Percentiles rank a stretch among this genome's conserved stretches.
These are phyloP conservation scores for Mortierella sp. DNA, from an alignment of 371 early-diverging fungal species.

Conservation along the genomic window DNA sequence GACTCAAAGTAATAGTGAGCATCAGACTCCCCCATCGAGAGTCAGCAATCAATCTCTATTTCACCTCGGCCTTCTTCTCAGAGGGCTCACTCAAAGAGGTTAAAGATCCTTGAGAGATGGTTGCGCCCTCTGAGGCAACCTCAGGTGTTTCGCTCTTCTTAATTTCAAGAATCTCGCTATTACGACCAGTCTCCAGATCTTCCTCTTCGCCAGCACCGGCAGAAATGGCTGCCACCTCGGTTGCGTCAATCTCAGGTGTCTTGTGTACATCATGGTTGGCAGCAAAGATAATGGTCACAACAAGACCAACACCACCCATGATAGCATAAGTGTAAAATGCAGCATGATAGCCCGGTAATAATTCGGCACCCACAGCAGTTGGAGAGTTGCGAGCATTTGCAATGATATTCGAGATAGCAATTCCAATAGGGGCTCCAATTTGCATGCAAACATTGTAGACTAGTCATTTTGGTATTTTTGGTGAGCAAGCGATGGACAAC, in stretches of 20 bases:
- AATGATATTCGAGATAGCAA: constrained; percentile 41
- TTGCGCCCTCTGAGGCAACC: background rate
- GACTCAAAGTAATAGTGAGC: no score
- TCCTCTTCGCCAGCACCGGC: constrained; percentile 1
- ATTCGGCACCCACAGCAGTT: constrained; percentile 3
- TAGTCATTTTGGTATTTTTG: background rate
- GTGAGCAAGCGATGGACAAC: background rate
- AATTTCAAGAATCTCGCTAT: background rate
- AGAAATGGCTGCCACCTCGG: background rate
- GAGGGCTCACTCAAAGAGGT: background rate
- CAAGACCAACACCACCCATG: constrained; percentile 33
- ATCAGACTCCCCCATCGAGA: no score
- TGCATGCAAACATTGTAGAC: constrained; percentile 35
- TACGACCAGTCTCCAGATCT: background rate
- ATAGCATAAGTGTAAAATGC: constrained; percentile 29
- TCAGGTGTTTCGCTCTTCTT: background rate
- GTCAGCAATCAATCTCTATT: background rate
- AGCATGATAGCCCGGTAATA: constrained; percentile 26
- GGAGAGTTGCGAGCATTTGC: constrained; percentile 26
- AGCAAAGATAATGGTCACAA: constrained; percentile 26
- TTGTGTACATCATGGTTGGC: constrained; percentile 31
- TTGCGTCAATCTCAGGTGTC: background rate
- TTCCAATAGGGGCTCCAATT: constrained; percentile 39
- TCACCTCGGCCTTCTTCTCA: background rate
- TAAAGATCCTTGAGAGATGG: background rate